Conservation (phyloP, 2,329 filamentous ascomycete species). For the Camillea tinctor region DNA sequence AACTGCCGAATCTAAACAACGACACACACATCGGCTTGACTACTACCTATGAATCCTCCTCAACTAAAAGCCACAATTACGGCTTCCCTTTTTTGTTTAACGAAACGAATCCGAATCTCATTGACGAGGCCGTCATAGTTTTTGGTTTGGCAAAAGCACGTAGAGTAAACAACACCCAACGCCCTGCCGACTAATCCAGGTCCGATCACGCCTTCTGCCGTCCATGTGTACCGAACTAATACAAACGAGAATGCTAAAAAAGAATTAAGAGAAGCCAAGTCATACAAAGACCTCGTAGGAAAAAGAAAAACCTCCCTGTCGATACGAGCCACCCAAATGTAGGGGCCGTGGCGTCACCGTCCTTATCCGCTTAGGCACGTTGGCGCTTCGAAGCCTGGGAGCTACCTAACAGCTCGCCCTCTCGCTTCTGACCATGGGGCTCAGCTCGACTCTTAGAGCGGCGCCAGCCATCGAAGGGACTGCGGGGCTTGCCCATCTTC, state of each 20-base stretch:
- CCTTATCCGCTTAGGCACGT: constrained; percentile 27
- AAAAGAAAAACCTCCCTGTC: too few species aligned
- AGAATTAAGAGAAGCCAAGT: constrained; percentile 1
- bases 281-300: background rate
- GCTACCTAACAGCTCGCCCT: constrained; percentile 36
- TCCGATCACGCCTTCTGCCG: background rate
- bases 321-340: constrained; percentile 8
- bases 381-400: constrained; percentile 31
- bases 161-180: background rate
- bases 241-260: constrained; percentile 21
- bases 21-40: background rate
- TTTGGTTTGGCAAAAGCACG: background rate
- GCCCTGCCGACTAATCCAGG: background rate
- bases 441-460: constrained; percentile 57
- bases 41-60: background rate
- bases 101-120: background rate
- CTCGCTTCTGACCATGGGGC: constrained; percentile 44
- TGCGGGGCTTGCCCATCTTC: constrained; percentile 39
- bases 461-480: constrained; percentile 67
- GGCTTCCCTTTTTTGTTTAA: background rate
- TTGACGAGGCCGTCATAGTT: background rate
- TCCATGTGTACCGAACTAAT: constrained; percentile 8
- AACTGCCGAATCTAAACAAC: too few species aligned
- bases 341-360: constrained; percentile 9
- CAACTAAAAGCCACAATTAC: background rate